Conservation (phyloP, 805 yeast species). For the Metschnikowia lochheadii region DNA sequence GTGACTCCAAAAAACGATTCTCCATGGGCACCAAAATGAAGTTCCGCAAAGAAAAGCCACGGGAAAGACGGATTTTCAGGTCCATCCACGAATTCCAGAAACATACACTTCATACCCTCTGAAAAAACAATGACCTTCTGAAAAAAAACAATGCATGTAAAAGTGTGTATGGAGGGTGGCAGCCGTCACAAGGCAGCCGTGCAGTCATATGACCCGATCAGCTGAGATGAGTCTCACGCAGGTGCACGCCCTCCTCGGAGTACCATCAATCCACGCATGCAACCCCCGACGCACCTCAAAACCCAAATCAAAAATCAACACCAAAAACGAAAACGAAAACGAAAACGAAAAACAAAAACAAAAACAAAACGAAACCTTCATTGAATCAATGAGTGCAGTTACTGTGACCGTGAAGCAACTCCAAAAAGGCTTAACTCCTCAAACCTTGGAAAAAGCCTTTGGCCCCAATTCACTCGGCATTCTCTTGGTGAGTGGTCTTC, state of each 20-base stretch:
- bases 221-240: too few relatives aligned
- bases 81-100: background rate
- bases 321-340: too few relatives aligned
- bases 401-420: slow-evolving; percentile 29
- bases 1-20: background rate
- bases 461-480: slow-evolving; percentile 56
- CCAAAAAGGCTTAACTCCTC: slow-evolving; percentile 26
- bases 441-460: slow-evolving; percentile 41
- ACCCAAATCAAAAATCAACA: too few relatives aligned
- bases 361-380: too few relatives aligned
- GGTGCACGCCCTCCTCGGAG: too few relatives aligned
- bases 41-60: background rate
- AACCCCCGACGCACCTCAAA: too few relatives aligned
- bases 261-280: background rate
- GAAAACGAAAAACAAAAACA: too few relatives aligned
- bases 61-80: background rate
- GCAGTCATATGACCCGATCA: too few relatives aligned
- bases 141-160: too few relatives aligned
- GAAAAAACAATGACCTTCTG: too few relatives aligned
- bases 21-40: background rate
- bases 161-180: too few relatives aligned
- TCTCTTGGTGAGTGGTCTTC: slow-evolving; percentile 43
- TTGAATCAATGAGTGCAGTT: slow-evolving; percentile 19
- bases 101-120: background rate
- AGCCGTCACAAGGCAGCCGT: too few relatives aligned